Base-by-base conservation (phyloP, 129 eudicot species). In the Pseudognaphalium luteoalbum region DNA sequence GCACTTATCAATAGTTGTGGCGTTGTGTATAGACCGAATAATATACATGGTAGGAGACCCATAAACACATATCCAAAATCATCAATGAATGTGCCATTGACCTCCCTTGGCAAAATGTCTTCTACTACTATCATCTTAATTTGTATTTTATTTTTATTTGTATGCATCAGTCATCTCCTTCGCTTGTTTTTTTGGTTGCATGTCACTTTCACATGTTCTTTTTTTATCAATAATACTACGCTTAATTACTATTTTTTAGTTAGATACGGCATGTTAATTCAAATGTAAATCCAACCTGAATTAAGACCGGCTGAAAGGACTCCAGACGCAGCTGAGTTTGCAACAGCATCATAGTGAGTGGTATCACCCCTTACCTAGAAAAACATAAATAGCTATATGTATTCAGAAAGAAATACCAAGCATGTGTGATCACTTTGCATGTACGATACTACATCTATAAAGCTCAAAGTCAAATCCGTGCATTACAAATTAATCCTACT, bases 321-420 rank as follows among this genome's bases (percentile, higher is more conserved):
- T 65, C 98, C 98, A 60, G 98, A 94, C 68, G 97, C 90, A 51
- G 96, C 91, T 20, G 97, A 82, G 84, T 92, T 92, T 42, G 91
- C 96, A 50, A 92, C 97, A 58, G 97, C 96, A 76, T 92, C 97
- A 75, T 92, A 92, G 86, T 92, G 97, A 19, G 97, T 58, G 17
- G 97, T 92, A 66, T 89, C 96, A 63, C 97, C 97, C 71, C 71
- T 67, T 67, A 67, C 76, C 98, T 93, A 82, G 15, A 74, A 44
- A 75, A 37, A 73, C 77, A 61, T 54, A 77, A 21, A 58, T 19
- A 50, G 6, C 25, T 35, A 21, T 34, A 59, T 63, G 17, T 20
- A 64, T 47, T 71, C 39, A 62, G 61, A 14, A 25, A 57, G 41
- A 32, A 1, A 71, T 42, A 61, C 19, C 65, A 75, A 74, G 59